A percentile compares a stretch with the other conserved stretches of the same genome.
Conservation (phyloP, 345 rosid genomes). For the Kandelia obovata region DNA sequence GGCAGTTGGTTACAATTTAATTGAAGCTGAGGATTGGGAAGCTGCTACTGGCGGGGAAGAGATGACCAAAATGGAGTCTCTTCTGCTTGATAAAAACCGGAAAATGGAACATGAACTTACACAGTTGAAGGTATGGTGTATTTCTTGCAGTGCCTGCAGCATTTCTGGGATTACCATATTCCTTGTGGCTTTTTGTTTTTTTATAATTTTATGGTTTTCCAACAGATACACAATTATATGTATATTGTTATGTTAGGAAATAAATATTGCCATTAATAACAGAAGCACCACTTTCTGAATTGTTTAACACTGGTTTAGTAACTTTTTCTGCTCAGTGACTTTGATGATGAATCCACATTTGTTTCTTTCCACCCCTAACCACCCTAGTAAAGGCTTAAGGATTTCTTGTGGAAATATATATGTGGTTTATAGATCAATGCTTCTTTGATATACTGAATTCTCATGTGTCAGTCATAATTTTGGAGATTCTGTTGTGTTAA, state of each 20-base stretch:
- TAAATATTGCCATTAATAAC: too few species aligned
- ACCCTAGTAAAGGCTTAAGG: too few species aligned
- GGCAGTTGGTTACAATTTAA: conserved; percentile 97
- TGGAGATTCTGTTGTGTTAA: conserved; percentile 26
- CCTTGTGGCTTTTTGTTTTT: too few species aligned
- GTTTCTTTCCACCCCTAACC: too few species aligned
- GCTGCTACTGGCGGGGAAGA: conserved; percentile 87
- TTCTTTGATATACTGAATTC: background rate
- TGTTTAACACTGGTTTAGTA: too few species aligned
- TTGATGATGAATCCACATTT: too few species aligned
- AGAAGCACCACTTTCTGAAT: too few species aligned
- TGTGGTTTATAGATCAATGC: background rate
- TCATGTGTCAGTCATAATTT: background rate
- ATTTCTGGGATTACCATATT: too few species aligned
- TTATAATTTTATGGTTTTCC: too few species aligned
- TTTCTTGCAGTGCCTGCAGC: background rate
- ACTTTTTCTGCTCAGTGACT: too few species aligned
- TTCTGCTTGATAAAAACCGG: conserved; percentile 94
- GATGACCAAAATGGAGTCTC: conserved; percentile 99
- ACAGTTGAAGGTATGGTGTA: conserved; percentile 59
- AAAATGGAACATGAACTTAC: conserved; percentile 96
- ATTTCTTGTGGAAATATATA: background rate
- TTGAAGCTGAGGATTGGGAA: conserved; percentile 99
- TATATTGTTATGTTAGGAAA: too few species aligned
- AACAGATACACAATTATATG: too few species aligned